Evolutionary conservation across 2,329 filamentous ascomycete genomes (phyloP), one percentile per base, ranked within the genome.

Genomic region (Furcasterigmium sp.): DNA sequence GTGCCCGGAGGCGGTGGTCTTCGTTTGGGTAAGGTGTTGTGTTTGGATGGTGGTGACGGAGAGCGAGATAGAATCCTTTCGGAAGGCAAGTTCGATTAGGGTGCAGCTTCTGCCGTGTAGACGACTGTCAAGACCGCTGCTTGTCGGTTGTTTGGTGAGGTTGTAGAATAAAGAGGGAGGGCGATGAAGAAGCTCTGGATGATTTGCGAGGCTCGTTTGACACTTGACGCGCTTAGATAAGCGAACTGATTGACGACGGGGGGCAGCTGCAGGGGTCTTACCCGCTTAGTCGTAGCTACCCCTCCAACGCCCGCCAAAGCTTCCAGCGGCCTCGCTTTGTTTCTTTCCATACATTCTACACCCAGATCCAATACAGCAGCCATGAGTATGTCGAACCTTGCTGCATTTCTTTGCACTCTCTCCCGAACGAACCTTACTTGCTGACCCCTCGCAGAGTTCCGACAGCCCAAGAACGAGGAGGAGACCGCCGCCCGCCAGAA

Each of bases 401-500:
- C 6, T 37, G 35, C 8, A 37, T 7, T 26, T 26, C 23, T n/a
- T n/a, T 19, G 35, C 21, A 37, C 35, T 5, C 9, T 20, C 8
- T 7, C 13, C n/a, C n/a, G n/a, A 18, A 23, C 15, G 11, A 23
- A 3, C n/a, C 6, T 17, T 26, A 6, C 25, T 5, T 51, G 53
- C 51, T 47, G 51, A 51, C 41, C 45, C 39, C 50, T 52, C 50
- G 44, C 32, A 28, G 18, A 32, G 10, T 41, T 41, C 30, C 30
- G 39, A 75, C 78, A 83, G 56, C 69, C 62, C 43, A 73, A 70
- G 18, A 67, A 75, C 46, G 78, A 76, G 49, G 73, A 80, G 51
- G 69, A 74, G 52, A 80, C 75, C 10, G 78, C 78, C 17, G 73
- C 76, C 45, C 73, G 71, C 51, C 84, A 81, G 49, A 83, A 84